Evolutionary conservation across 257 asterid species (phyloP).

Genomic region (Primulina eburnea): DNA sequence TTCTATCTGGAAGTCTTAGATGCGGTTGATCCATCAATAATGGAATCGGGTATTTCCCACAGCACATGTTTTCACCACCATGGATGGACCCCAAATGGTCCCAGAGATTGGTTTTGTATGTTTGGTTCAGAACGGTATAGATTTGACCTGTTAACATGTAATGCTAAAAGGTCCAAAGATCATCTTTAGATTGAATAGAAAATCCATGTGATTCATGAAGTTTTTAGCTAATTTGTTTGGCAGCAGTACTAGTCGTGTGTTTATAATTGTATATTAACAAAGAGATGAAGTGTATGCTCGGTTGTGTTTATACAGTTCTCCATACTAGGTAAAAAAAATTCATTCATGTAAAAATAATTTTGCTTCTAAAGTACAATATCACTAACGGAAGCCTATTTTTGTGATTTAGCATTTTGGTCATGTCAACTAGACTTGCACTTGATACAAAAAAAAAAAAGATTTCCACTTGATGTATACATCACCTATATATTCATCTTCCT

Average conservation of each 20-base stretch:
- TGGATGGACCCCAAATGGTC: background rate
- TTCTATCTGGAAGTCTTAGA: background rate
- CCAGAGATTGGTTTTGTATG: slow-evolving; percentile 14
- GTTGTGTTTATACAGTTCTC: background rate
- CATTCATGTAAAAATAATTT: background rate
- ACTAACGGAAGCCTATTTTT: background rate
- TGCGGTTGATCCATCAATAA: background rate
- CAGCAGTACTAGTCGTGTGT: background rate
- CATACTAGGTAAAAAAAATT: background rate
- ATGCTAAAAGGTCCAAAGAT: slow-evolving; percentile 9
- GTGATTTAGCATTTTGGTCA: background rate
- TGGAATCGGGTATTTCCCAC: background rate
- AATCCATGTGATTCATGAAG: slow-evolving; percentile 1
- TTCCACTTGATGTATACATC: slow-evolving; percentile 2
- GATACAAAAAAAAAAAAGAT: background rate
- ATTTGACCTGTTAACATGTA: background rate
- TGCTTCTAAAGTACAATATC: background rate
- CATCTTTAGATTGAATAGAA: background rate
- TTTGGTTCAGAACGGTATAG: slow-evolving; percentile 2
- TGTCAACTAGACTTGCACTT: background rate
- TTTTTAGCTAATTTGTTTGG: background rate
- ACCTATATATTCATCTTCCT: background rate
- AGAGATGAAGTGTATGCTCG: background rate
- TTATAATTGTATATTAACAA: background rate
- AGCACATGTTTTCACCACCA: background rate